phyloP scores from a whole-genome alignment of 192 early-diverging fungal genomes.

The Entomortierella parvispora region DNA sequence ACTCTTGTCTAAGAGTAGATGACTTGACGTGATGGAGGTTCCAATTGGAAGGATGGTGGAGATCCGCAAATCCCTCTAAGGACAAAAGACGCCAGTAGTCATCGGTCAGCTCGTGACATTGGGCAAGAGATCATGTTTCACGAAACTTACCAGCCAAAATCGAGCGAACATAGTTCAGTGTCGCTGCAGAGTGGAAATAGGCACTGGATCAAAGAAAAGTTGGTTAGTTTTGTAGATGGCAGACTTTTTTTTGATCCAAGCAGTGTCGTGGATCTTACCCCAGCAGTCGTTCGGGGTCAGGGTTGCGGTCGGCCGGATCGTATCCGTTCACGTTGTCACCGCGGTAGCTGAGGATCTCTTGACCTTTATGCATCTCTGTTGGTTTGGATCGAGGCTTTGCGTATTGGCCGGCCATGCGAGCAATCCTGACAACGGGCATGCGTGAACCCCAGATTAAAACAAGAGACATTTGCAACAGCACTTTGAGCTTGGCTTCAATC shows the following conservation, averaged over 20 bases:
- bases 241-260: background rate
- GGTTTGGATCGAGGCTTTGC: slow-evolving; percentile 96
- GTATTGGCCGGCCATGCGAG: slow-evolving; percentile 98
- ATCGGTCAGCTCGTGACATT: no score
- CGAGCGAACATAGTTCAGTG: slow-evolving; percentile 93
- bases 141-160: slow-evolving; percentile 79
- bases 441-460: slow-evolving; percentile 93
- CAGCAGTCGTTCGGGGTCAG: slow-evolving; percentile 90
- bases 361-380: slow-evolving; percentile 84
- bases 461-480: slow-evolving; percentile 97
- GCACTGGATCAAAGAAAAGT: slow-evolving; percentile 56
- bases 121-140: no score
- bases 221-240: background rate
- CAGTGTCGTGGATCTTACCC: slow-evolving; percentile 52
- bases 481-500: slow-evolving; percentile 95
- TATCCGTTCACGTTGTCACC: slow-evolving; percentile 98
- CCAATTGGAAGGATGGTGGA: slow-evolving; percentile 90
- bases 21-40: slow-evolving; percentile 87
- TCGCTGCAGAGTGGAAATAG: slow-evolving; percentile 97
- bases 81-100: background rate
- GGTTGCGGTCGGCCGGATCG: slow-evolving; percentile 81
- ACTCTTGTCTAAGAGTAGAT: slow-evolving; percentile 78
- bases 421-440: slow-evolving; percentile 92
- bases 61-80: slow-evolving; percentile 59
- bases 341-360: slow-evolving; percentile 85